Evolutionary conservation across 441 rosid genomes (phyloP), one percentile per base, ranked within the genome.

Genomic region (Arabidopsis lyrata): DNA sequence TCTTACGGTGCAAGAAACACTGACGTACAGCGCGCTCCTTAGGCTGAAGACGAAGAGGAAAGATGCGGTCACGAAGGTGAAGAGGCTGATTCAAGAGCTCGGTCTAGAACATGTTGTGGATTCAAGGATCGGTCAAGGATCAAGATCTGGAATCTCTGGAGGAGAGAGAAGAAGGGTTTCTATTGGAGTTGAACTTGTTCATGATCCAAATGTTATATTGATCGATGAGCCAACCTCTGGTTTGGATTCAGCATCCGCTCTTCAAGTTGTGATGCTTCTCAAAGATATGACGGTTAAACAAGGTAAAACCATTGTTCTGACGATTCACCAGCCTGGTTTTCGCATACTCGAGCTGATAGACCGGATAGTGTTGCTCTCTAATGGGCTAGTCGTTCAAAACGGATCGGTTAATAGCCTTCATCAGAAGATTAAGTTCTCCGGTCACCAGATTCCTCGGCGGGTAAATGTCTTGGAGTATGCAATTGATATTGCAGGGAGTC

Each of bases 171-270:
- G 97, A 39, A 78, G 97, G 57, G 97, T 88, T 73, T 93, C 98
- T 0, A 86, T 93, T 42, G 98, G 95, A 68, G 93, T 91, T 69
- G 98, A 93, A 64, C 78, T 93, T 59, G 96, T 93, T 67, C 97
- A 93, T 78, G 91, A 91, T 62, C 97, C 98, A 45, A 83, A 82
- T 10, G 88, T 91, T 77, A 74, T 93, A 68, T 49, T 93, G 74
- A 85, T 93, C 11, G 98, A 91, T 72, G 98, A 93, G 76, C 98
- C 98, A 18, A 93, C 97, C 70, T 93, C 98, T 24, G 95, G 98
- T 29, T 76, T 93, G 82, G 98, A 93, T 80, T 93, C 98, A 0
- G 96, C 90, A 1, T 87, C 97, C 0, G 98, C 97, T 65, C 89
- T 93, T 53, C 91, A 87, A 56, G 80, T 86, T 31, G 77, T 87